Conservation (phyloP, 129 eudicot species). For the Cynara cardunculus region DNA sequence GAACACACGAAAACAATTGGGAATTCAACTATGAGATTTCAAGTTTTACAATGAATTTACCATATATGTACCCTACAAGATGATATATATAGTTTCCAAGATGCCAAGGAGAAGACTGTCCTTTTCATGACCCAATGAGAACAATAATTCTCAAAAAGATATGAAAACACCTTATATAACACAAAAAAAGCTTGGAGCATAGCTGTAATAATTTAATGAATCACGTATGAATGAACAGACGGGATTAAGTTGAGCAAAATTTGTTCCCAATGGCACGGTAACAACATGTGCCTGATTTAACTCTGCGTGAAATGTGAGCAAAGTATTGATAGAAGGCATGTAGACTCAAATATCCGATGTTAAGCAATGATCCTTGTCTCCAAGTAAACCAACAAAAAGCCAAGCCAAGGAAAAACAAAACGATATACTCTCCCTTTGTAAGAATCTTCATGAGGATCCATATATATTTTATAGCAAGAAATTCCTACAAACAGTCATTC, state of each 20-base stretch:
- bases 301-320: background rate
- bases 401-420: background rate
- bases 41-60: background rate
- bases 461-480: background rate
- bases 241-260: background rate
- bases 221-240: background rate
- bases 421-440: background rate
- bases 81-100: background rate
- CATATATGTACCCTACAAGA: background rate
- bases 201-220: background rate
- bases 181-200: no score
- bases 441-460: background rate
- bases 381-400: background rate
- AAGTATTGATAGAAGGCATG: background rate
- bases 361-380: background rate
- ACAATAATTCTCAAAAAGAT: background rate
- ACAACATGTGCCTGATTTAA: background rate
- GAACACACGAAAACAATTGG: no score
- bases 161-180: background rate
- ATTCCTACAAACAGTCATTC: background rate
- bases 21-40: background rate
- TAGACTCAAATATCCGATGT: background rate
- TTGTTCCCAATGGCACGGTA: background rate
- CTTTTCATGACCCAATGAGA: background rate
- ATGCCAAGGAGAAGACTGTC: background rate